Conservation (phyloP, 331 rosid genomes). For the Quercus phellos region DNA sequence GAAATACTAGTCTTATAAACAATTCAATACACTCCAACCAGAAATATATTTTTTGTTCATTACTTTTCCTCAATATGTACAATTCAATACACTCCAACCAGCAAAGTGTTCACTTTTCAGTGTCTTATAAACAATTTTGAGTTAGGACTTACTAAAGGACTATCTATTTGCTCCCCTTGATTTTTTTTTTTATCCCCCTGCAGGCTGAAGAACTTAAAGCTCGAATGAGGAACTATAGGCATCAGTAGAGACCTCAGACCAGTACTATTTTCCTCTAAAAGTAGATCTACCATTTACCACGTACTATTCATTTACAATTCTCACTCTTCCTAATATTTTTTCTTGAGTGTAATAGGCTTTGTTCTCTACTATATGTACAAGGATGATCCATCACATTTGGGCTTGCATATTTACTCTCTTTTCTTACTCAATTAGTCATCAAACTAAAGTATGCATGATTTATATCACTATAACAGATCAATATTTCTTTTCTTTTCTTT, state of each 20-base stretch:
- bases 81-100: background rate
- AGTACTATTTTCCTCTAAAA: constrained; percentile 13
- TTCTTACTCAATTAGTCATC: background rate
- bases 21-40: background rate
- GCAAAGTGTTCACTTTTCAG: background rate
- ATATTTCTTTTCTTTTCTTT: no score
- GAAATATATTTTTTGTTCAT: background rate
- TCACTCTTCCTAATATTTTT: background rate
- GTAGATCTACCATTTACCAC: constrained; percentile 18
- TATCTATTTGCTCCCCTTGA: constrained; percentile 4
- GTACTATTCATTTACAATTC: constrained; percentile 7
- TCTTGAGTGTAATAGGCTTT: background rate
- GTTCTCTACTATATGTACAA: background rate
- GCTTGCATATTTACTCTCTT: background rate
- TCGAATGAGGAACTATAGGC: constrained; percentile 21
- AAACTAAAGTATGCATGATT: background rate
- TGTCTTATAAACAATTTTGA: background rate
- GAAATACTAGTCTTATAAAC: no score
- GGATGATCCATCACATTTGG: background rate
- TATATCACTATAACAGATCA: background rate
- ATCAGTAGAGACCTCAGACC: constrained; percentile 1
- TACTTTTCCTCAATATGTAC: background rate
- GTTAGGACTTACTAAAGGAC: background rate
- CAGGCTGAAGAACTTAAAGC: constrained; percentile 44
- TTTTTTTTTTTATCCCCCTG: constrained; percentile 9